Evolutionary conservation across 352 stramenopile species (phyloP), one percentile per base, ranked within the genome.

Genomic region (Pythium plurisporium): DNA sequence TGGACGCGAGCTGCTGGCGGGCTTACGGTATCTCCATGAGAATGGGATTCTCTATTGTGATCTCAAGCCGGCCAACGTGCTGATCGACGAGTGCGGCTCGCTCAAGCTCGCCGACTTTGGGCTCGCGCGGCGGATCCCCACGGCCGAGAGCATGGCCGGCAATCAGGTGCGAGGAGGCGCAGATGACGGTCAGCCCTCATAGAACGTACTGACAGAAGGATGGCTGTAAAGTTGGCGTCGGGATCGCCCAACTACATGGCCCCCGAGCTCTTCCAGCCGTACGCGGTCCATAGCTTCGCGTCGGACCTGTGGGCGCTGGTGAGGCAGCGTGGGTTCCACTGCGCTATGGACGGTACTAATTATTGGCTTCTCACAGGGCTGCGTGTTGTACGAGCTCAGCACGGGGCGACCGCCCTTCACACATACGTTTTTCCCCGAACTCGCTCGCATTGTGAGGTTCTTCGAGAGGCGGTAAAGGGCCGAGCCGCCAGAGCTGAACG

Each of bases 31-130:
- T 57, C 59, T 97, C 22, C 92, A 98, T 67, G 62, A 69, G 7
- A 88, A 92, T 27, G 76, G 89, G 36, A 85, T 96, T 55, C 64
- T 98, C 30, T 96, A 91, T 68, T 95, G 91, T 56, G 91, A 97
- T 62, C 62, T 98, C 42, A 95, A 96, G 51, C 91, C 91, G 26
- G 78, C 82, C 33, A 97, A 96, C 54, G 70, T 97, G 11, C 74
- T 98, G 17, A 89, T 98, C 37, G 91, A 98, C 55, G 91, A 97
- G 53, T 96, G 91, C 51, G 92, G 92, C 9, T 94, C 94, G 20
- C 68, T 97, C 3, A 98, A 94, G 81, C 67, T 97, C 14, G 75
- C 83, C 10, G 91, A 96, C 54, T 97, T 98, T 73, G 89, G 86
- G 10, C 71, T 96, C 3, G 84, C 89, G 19, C 76, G 81, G 29